Percentiles rank a stretch among this genome's conserved stretches.
Evolutionary conservation across 2,329 filamentous ascomycete genomes (phyloP).

Genomic region (Xylaria sp.): DNA sequence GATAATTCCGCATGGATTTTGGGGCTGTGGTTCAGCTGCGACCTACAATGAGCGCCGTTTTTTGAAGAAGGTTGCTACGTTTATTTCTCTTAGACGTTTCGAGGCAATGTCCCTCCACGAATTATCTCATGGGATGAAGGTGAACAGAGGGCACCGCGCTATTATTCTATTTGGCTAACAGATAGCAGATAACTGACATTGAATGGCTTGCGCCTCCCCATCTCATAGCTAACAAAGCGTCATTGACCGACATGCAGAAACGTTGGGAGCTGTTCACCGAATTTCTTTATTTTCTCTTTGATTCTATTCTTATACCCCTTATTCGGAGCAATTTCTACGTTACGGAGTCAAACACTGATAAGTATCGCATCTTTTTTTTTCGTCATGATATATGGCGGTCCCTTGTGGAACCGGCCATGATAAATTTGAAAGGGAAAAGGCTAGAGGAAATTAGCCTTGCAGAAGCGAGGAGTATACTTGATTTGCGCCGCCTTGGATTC

Average conservation of each 20-base stretch:
- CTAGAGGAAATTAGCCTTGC: conserved; percentile 78
- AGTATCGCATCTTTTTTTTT: conserved; percentile 89
- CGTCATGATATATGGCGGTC: conserved; percentile 91
- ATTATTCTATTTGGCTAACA: conserved; percentile 31
- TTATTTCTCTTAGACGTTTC: conserved; percentile 81
- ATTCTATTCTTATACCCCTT: conserved; percentile 89
- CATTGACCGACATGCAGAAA: conserved; percentile 78
- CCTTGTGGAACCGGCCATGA: conserved; percentile 78
- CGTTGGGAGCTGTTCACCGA: conserved; percentile 83
- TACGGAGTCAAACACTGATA: conserved; percentile 85
- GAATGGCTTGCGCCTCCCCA: conserved; percentile 76
- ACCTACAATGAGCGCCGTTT: conserved; percentile 70
- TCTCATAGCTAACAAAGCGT: conserved; percentile 65
- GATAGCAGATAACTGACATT: conserved; percentile 70
- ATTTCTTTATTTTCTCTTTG: conserved; percentile 91
- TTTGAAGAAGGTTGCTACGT: conserved; percentile 77
- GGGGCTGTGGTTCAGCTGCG: conserved; percentile 69
- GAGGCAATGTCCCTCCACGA: conserved; percentile 85
- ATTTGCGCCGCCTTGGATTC: conserved; percentile 74
- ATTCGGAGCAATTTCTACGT: conserved; percentile 91
- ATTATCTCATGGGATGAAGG: conserved; percentile 79
- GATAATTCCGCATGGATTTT: conserved; percentile 80
- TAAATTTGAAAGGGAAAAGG: conserved; percentile 74
- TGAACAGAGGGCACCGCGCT: conserved; percentile 50
- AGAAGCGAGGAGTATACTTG: conserved; percentile 67